A percentile compares a stretch with the other conserved stretches of the same genome.
phyloP scores from a whole-genome alignment of 108 stramenopile genomes.

The Cylindrotheca fusiformis region DNA sequence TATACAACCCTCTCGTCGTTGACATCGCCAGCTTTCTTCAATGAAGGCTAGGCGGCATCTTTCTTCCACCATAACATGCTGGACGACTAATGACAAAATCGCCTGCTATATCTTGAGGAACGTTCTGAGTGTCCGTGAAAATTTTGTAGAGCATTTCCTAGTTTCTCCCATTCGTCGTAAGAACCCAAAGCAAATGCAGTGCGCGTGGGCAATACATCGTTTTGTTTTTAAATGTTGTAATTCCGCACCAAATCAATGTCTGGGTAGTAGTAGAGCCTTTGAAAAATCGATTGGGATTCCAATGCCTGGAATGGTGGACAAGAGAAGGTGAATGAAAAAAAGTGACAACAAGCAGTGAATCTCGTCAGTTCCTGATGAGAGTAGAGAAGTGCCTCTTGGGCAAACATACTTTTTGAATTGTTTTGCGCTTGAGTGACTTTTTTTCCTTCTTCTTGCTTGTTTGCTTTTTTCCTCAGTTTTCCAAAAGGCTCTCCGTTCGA shows the following conservation, averaged over 20 bases:
- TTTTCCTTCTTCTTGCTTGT: constrained; percentile 17
- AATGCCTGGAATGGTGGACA: constrained; percentile 3
- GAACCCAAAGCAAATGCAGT: constrained; percentile 59
- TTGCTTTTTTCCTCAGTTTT: no score
- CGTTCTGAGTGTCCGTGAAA: constrained; percentile 53
- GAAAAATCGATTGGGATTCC: constrained; percentile 51
- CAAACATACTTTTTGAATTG: constrained; percentile 42
- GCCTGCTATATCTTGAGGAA: constrained; percentile 41
- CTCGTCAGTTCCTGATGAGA: constrained; percentile 26
- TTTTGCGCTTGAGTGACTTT: constrained; percentile 11
- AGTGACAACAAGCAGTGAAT: background rate
- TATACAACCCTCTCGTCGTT: constrained; percentile 74
- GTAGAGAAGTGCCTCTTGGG: constrained; percentile 31
- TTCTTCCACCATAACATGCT: constrained; percentile 50
- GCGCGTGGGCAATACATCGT: constrained; percentile 58
- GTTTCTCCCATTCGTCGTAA: constrained; percentile 27
- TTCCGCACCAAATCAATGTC: constrained; percentile 61
- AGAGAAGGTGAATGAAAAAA: no score
- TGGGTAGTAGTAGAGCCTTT: constrained; percentile 12
- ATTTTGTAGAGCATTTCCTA: constrained; percentile 48
- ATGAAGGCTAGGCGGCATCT: constrained; percentile 24
- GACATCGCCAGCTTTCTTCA: constrained; percentile 58
- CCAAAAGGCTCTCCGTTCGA: constrained; percentile 61
- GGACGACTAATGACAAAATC: constrained; percentile 67
- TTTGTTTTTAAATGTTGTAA: constrained; percentile 68